Conservation (phyloP, 192 early-diverging fungal genomes). For the Phycomyces blakesleeanus region DNA sequence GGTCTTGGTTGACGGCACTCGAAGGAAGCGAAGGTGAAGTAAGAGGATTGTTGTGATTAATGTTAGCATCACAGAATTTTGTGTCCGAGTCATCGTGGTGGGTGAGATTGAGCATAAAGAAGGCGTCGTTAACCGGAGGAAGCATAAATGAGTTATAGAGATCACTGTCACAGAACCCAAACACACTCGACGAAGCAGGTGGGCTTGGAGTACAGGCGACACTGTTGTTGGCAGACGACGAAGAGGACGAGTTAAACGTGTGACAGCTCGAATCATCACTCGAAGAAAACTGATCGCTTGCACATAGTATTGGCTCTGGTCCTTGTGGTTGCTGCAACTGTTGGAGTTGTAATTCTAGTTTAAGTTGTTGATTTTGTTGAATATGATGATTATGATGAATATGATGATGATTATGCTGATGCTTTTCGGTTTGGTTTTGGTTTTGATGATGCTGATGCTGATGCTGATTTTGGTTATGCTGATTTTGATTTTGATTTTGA, state of each 20-base stretch:
- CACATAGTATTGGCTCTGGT: background rate
- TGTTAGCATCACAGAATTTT: too few species aligned
- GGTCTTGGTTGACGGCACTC: slow-evolving; percentile 9
- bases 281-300: slow-evolving; percentile 4
- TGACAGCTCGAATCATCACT: slow-evolving; percentile 21
- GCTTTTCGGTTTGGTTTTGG: too few species aligned
- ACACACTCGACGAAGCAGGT: slow-evolving; percentile 10
- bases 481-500: too few species aligned
- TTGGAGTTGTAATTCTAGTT: too few species aligned
- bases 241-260: background rate
- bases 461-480: too few species aligned
- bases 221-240: too few species aligned
- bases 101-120: slow-evolving; percentile 2
- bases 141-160: slow-evolving; percentile 26
- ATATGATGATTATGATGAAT: too few species aligned
- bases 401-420: too few species aligned
- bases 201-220: slow-evolving; percentile 20
- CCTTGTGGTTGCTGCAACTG: too few species aligned
- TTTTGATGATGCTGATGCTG: too few species aligned
- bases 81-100: background rate
- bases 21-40: slow-evolving; percentile 16
- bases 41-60: too few species aligned
- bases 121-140: slow-evolving; percentile 23
- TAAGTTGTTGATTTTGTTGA: too few species aligned
- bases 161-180: slow-evolving; percentile 12